Evolutionary conservation across 2,329 filamentous ascomycete species (phyloP).

Genomic region (Trichophyton simii): DNA sequence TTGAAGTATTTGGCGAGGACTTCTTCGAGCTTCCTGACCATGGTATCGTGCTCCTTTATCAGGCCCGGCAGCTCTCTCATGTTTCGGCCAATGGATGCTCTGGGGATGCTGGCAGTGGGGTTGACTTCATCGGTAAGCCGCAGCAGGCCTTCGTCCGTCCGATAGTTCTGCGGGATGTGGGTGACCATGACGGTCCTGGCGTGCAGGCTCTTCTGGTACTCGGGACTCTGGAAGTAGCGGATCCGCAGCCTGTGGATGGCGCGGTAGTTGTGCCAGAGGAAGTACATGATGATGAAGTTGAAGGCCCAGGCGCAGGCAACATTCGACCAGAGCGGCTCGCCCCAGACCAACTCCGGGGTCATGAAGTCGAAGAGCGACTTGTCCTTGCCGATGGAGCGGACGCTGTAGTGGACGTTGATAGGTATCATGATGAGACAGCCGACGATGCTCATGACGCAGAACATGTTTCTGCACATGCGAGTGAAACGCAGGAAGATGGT

Average conservation of each 20-base stretch:
- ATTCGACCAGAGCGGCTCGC: constrained; percentile 45
- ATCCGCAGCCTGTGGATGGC: constrained; percentile 59
- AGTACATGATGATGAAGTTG: constrained; percentile 62
- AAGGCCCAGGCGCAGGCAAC: constrained; percentile 51
- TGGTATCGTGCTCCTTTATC: constrained; percentile 69
- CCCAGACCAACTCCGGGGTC: constrained; percentile 41
- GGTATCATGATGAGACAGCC: constrained; percentile 71
- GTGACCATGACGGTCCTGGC: constrained; percentile 51
- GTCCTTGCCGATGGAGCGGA: constrained; percentile 18
- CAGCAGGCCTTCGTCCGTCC: constrained; percentile 76
- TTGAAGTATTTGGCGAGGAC: constrained; percentile 82
- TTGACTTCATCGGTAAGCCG: constrained; percentile 69
- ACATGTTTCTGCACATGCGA: constrained; percentile 86
- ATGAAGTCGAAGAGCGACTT: constrained; percentile 29
- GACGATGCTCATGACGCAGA: constrained; percentile 57
- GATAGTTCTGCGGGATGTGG: constrained; percentile 64
- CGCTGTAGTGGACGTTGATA: constrained; percentile 52
- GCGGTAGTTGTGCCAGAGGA: constrained; percentile 83
- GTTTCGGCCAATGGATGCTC: constrained; percentile 76
- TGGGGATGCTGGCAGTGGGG: constrained; percentile 64
- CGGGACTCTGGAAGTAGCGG: constrained; percentile 68
- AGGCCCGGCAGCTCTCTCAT: constrained; percentile 79
- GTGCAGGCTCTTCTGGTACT: constrained; percentile 81
- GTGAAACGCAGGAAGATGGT: constrained; percentile 79
- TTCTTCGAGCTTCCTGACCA: constrained; percentile 69